Evolutionary conservation across 805 yeast species (phyloP).

Genomic region (Debaryomyces hansenii): DNA sequence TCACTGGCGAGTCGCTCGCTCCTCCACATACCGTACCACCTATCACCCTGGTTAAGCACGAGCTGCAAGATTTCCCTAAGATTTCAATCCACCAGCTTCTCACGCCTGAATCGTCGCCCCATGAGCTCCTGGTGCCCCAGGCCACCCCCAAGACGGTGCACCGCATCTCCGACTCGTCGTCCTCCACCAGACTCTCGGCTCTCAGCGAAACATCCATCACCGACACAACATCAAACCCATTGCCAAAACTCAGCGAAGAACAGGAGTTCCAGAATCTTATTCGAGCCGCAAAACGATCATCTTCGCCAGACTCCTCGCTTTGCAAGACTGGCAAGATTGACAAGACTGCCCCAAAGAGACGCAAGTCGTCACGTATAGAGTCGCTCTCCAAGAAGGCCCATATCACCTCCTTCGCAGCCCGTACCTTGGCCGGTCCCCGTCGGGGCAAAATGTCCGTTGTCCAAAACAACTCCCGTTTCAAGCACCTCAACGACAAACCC

Average conservation of each 20-base stretch:
- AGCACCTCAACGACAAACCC: constrained; percentile 24
- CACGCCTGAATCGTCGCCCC: constrained; percentile 41
- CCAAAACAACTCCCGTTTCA: constrained; percentile 19
- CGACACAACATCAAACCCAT: no score
- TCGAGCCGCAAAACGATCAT: neutral
- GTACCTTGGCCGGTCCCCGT: neutral
- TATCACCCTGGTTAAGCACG: neutral
- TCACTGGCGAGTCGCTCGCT: no score
- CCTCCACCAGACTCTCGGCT: neutral
- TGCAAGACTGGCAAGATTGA: neutral
- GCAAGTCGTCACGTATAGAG: neutral
- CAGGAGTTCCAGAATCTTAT: neutral
- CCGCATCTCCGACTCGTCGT: neutral
- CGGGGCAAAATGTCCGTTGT: constrained; percentile 20
- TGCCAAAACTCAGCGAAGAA: neutral
- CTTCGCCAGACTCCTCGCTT: neutral
- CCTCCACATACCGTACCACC: no score
- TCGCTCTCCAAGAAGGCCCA: constrained; percentile 6
- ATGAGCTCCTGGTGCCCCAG: constrained; percentile 9
- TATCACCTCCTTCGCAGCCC: neutral
- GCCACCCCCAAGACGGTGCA: neutral
- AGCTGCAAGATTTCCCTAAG: neutral
- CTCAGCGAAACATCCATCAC: neutral
- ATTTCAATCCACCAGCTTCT: constrained; percentile 26
- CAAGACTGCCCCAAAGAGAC: constrained; percentile 2